phyloP scores from a whole-genome alignment of 148 eudicot species.

The Vaccinium vitisidaea region DNA sequence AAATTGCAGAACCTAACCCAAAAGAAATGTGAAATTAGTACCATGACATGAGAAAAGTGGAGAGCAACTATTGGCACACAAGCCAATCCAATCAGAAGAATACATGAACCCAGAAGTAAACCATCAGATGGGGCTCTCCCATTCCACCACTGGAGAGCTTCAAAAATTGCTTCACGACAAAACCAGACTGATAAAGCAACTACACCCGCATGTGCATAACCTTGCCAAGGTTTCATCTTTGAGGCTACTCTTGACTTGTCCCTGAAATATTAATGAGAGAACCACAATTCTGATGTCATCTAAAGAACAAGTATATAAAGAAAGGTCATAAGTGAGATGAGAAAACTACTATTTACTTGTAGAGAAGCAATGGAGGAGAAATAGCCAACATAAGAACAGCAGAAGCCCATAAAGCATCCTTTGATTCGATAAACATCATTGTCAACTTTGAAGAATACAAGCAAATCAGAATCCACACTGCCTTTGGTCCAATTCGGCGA shows the following conservation, averaged over 20 bases:
- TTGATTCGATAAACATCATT: constrained; percentile 83
- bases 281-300: constrained; percentile 2
- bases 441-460: constrained; percentile 80
- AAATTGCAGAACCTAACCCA: not conserved
- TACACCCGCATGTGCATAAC: constrained; percentile 75
- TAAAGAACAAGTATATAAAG: not conserved
- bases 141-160: constrained; percentile 97
- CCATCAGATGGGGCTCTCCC: constrained; percentile 96
- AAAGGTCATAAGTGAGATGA: not conserved
- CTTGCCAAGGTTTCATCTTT: constrained; percentile 97
- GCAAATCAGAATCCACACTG: constrained; percentile 84
- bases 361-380: constrained; percentile 94
- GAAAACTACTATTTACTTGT: constrained; percentile 54
- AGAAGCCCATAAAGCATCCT: constrained; percentile 81
- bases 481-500: constrained; percentile 71
- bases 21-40: constrained; percentile 31
- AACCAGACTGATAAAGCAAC: constrained; percentile 94
- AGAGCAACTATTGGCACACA: constrained; percentile 87
- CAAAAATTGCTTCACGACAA: constrained; percentile 94
- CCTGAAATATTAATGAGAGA: constrained; percentile 43
- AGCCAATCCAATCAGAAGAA: constrained; percentile 78
- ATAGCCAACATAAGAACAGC: constrained; percentile 83
- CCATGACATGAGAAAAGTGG: constrained; percentile 95
- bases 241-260: constrained; percentile 76
- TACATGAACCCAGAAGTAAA: constrained; percentile 87